These are phyloP conservation scores for Claviceps sp. DNA, from an alignment of 2,329 filamentous ascomycete genomes.

Conservation along the genomic window DNA sequence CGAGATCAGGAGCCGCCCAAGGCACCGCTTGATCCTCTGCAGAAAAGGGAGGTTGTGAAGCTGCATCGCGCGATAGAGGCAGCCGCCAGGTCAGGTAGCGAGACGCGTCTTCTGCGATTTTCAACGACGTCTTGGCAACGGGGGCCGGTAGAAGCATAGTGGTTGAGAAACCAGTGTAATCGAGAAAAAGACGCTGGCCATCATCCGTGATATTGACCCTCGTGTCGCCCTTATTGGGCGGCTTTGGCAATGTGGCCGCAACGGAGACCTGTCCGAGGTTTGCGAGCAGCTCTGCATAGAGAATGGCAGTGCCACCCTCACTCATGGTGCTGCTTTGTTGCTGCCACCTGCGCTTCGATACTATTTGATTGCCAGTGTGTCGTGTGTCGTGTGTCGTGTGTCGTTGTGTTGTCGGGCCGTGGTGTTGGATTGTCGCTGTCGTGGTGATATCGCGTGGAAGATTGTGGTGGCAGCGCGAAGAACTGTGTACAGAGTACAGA, in stretches of 20 bases:
- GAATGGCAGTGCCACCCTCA: conserved; percentile 13
- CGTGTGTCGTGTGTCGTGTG: background rate
- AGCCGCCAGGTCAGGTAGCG: conserved; percentile 40
- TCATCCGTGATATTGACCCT: conserved; percentile 29
- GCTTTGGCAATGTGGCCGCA: conserved; percentile 34
- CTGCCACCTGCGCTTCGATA: background rate
- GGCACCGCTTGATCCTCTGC: conserved; percentile 30
- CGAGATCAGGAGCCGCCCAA: conserved; percentile 42
- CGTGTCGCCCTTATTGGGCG: conserved; percentile 26
- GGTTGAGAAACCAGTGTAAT: conserved; percentile 27
- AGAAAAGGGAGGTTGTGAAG: conserved; percentile 12
- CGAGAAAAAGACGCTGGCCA: conserved; percentile 31
- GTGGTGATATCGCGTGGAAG: no score
- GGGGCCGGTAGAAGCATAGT: conserved; percentile 29
- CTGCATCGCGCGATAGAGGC: conserved; percentile 21
- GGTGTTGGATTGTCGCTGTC: background rate
- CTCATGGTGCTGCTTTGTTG: background rate
- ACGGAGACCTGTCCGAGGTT: conserved; percentile 53
- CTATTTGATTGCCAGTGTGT: background rate
- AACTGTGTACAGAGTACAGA: no score
- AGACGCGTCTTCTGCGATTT: conserved; percentile 20
- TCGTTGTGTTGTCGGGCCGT: background rate
- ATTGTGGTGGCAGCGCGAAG: background rate
- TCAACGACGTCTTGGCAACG: conserved; percentile 23
- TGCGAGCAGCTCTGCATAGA: conserved; percentile 52